Evolutionary conservation across 176 grass and related monocot genomes (phyloP).

Genomic region (Carex littledalei): DNA sequence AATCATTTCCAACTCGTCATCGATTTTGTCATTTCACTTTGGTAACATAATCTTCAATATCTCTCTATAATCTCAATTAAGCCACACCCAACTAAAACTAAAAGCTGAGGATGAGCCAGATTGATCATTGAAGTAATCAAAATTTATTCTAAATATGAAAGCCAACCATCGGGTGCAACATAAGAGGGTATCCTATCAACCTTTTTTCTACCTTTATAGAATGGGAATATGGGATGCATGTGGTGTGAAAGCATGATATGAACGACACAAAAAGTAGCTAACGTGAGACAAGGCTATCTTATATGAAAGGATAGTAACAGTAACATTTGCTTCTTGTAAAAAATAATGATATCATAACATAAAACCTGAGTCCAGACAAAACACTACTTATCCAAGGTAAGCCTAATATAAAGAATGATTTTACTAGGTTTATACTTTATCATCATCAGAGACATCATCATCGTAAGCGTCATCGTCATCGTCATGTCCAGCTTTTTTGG

Average conservation of each 20-base stretch:
- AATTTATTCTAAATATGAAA: not conserved
- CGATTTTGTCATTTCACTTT: no score
- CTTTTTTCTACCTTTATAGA: not conserved
- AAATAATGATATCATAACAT: not conserved
- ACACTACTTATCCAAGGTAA: not conserved
- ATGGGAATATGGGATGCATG: not conserved
- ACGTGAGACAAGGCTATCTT: no score
- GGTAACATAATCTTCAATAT: not conserved
- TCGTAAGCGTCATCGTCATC: conserved; percentile 31
- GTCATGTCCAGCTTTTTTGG: conserved; percentile 37
- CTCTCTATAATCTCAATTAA: not conserved
- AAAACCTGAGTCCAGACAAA: not conserved
- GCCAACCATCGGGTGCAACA: not conserved
- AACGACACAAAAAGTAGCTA: not conserved
- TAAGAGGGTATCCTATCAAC: not conserved
- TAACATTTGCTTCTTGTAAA: not conserved
- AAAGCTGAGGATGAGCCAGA: not conserved
- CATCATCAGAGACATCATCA: conserved; percentile 35
- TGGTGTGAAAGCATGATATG: not conserved
- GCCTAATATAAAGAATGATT: not conserved
- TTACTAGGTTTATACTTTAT: conserved; percentile 15
- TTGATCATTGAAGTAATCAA: not conserved
- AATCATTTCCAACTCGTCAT: no score
- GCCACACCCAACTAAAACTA: not conserved
- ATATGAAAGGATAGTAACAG: not conserved